Base-by-base conservation (phyloP, 2,329 filamentous ascomycete genomes). In the Thermochaetoides dissita region DNA sequence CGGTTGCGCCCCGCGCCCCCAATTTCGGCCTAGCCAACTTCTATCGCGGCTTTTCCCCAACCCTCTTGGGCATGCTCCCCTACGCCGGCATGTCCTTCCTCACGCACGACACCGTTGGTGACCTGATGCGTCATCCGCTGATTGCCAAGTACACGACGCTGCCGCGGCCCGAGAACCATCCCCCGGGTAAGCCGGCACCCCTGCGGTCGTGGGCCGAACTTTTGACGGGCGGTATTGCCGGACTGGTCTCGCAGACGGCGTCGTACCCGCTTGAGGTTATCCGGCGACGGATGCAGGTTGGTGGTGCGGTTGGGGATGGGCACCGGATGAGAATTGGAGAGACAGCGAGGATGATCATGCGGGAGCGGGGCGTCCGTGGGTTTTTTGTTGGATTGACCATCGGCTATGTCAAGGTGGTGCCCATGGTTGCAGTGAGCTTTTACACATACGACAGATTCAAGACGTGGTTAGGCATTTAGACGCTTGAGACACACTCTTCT, bases 21-120 rank as follows among this genome's bases (percentile, higher is more conserved):
- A 69, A 68, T 28, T 72, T 71, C 8, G 89, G 89, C 4, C 59
- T 96, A 1, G 63, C 76, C 43, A 98, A 98, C 61, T 98, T 98
- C 60, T 98, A 95, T 63, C 79, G 91, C 38, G 91, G 91, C 39
- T 98, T 98, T 60, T 76, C 79, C 0, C 84, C 89, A 0, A 96
- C 91, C 0, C 63, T 98, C 6, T 69, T 93, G 46, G 91, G 91
- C 53, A 98, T 98, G 89, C 67, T 98, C 1, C 91, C 91, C 0
- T 98, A 98, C 57, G 91, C 91, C 1, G 91, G 91, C 53, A 81
- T 93, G 56, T 94, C 87, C 1, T 98, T 98, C 64, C 72, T 98
- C 34, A 94, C 86, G 0, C 91, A 98, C 64, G 91, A 98, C 60
- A 86, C 84, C 5, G 76, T 82, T 34, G 84, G 85, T 46, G 91